These are phyloP conservation scores for Metschnikowia baotianmanensis DNA, from an alignment of 805 yeast species.

Conservation along the genomic window DNA sequence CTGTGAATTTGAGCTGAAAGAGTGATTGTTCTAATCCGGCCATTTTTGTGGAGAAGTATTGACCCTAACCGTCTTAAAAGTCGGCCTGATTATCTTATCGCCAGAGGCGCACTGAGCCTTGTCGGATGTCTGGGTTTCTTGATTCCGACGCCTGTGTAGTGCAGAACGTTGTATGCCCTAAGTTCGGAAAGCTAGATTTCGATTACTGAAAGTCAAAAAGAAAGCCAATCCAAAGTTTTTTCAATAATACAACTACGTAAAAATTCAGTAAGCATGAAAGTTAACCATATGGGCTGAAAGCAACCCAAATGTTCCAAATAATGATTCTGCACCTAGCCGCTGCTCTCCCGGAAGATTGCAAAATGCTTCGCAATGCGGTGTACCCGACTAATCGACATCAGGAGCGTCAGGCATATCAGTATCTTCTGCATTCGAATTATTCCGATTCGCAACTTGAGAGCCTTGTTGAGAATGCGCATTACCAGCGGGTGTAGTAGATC, in stretches of 20 bases:
- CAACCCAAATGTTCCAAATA: too few species aligned
- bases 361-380: background rate
- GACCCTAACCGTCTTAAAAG: background rate
- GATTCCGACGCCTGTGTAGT: background rate
- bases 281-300: too few species aligned
- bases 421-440: slow-evolving; percentile 10
- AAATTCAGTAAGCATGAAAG: too few species aligned
- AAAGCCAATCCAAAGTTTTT: too few species aligned
- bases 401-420: slow-evolving; percentile 17
- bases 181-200: too few species aligned
- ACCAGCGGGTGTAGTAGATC: background rate
- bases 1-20: slow-evolving; percentile 61
- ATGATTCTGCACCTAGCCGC: too few species aligned
- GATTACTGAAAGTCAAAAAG: too few species aligned
- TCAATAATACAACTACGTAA: too few species aligned
- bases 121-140: slow-evolving; percentile 4
- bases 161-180: too few species aligned
- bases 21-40: slow-evolving; percentile 31
- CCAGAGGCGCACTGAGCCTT: background rate
- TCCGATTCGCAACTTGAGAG: background rate
- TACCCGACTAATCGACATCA: slow-evolving; percentile 8
- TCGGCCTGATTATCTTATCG: slow-evolving; percentile 7
- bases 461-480: background rate
- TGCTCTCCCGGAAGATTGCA: too few species aligned
- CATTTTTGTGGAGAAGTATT: slow-evolving; percentile 13